Conservation (phyloP, 495 filamentous ascomycete species). For the Penicillium macrosclerotiorum region DNA sequence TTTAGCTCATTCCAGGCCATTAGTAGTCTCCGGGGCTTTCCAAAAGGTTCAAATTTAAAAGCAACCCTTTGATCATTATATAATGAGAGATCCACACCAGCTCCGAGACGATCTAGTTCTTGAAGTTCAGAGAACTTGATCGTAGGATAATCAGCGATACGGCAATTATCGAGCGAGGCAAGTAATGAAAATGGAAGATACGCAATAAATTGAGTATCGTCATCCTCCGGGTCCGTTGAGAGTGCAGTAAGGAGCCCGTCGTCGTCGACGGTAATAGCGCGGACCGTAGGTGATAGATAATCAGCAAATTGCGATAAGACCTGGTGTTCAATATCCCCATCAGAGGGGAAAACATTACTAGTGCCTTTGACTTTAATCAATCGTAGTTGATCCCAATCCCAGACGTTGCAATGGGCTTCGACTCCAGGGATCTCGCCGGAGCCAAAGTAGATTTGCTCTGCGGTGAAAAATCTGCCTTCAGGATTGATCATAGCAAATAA, state of each 20-base stretch:
- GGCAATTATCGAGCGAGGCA: slow-evolving; percentile 14
- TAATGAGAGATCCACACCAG: slow-evolving; percentile 11
- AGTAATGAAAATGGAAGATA: slow-evolving; percentile 17
- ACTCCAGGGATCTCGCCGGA: not conserved
- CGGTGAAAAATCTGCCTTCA: slow-evolving; percentile 16
- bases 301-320: slow-evolving; percentile 16
- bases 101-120: slow-evolving; percentile 19
- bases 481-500: slow-evolving; percentile 14
- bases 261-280: slow-evolving; percentile 19
- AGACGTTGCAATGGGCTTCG: slow-evolving; percentile 20
- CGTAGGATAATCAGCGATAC: too few species aligned
- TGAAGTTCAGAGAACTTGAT: slow-evolving; percentile 5
- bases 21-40: slow-evolving; percentile 12
- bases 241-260: slow-evolving; percentile 18
- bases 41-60: slow-evolving; percentile 22
- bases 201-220: slow-evolving; percentile 15
- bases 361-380: slow-evolving; percentile 24
- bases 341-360: slow-evolving; percentile 21
- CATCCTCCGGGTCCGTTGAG: slow-evolving; percentile 23
- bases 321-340: slow-evolving; percentile 14
- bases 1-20: slow-evolving; percentile 38
- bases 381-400: slow-evolving; percentile 19
- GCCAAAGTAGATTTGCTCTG: slow-evolving; percentile 17
- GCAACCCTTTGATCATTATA: slow-evolving; percentile 18
- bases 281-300: slow-evolving; percentile 15